phyloP scores from a whole-genome alignment of 2,329 filamentous ascomycete species.

The Ophiocordyceps polyrhachis-furcata region DNA sequence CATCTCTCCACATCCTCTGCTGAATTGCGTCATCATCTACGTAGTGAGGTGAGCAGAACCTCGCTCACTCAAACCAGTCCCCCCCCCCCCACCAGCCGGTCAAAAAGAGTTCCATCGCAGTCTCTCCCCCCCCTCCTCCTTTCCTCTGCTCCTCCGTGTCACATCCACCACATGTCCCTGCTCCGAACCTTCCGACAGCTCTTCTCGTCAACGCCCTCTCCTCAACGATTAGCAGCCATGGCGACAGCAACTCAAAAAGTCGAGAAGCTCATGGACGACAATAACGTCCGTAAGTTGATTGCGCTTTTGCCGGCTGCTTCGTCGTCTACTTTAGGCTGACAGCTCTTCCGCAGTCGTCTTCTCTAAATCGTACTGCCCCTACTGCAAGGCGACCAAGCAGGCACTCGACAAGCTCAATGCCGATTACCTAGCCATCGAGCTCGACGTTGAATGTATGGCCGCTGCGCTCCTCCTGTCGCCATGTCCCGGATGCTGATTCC shows the following conservation, averaged over 20 bases:
- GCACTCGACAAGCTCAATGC: slow-evolving; percentile 51
- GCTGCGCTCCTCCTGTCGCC: slow-evolving; percentile 10
- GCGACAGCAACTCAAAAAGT: slow-evolving; percentile 69
- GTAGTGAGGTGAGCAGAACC: too few species aligned
- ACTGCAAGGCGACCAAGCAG: slow-evolving; percentile 66
- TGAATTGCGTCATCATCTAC: too few species aligned
- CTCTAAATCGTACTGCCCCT: slow-evolving; percentile 92
- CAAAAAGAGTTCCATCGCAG: too few species aligned
- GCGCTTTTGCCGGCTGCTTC: neutral
- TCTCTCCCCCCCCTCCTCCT: neutral
- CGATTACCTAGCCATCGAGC: slow-evolving; percentile 58
- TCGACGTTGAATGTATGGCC: slow-evolving; percentile 57
- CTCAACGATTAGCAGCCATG: slow-evolving; percentile 46
- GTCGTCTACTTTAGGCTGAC: too few species aligned
- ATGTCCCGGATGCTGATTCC: neutral
- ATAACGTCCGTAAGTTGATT: slow-evolving; percentile 51
- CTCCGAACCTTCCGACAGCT: slow-evolving; percentile 50
- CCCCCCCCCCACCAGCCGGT: too few species aligned
- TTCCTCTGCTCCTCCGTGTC: neutral
- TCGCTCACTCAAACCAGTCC: too few species aligned
- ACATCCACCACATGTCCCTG: slow-evolving; percentile 16
- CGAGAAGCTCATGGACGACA: slow-evolving; percentile 72
- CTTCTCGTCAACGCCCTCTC: slow-evolving; percentile 40
- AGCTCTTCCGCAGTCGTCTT: slow-evolving; percentile 47
- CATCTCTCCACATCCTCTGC: too few species aligned